phyloP scores from a whole-genome alignment of 2,329 filamentous ascomycete genomes.

The Grosmannia huntii region DNA sequence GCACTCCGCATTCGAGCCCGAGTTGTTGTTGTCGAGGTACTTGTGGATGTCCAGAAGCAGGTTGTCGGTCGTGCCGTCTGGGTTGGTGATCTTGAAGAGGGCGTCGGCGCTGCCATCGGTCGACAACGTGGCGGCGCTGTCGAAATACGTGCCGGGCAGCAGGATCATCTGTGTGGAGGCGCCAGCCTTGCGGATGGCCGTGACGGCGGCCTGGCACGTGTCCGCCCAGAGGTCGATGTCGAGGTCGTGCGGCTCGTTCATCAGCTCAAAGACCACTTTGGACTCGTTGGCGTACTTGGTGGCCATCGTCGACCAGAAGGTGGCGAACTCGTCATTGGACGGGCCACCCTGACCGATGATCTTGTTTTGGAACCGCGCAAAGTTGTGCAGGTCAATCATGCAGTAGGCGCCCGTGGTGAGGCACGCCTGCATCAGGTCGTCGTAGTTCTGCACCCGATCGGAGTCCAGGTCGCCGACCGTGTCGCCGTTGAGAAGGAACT shows the following conservation, averaged over 20 bases:
- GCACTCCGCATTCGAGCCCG: slow-evolving; percentile 38
- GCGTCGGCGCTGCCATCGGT: slow-evolving; percentile 36
- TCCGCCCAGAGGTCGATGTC: slow-evolving; percentile 44
- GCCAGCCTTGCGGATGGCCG: slow-evolving; percentile 50
- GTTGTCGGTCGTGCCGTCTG: slow-evolving; percentile 40
- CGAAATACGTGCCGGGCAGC: slow-evolving; percentile 39
- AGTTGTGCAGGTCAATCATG: slow-evolving; percentile 41
- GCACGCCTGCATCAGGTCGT: slow-evolving; percentile 36
- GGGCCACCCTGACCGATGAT: slow-evolving; percentile 56
- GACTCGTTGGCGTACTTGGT: slow-evolving; percentile 40
- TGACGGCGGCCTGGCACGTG: slow-evolving; percentile 49
- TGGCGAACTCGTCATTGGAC: slow-evolving; percentile 46
- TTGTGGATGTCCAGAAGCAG: slow-evolving; percentile 49
- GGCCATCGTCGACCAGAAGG: slow-evolving; percentile 46
- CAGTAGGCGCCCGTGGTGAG: slow-evolving; percentile 33
- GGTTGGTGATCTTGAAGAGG: slow-evolving; percentile 41
- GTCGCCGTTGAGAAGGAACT: slow-evolving; percentile 32
- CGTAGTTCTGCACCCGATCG: slow-evolving; percentile 30
- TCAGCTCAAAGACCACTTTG: slow-evolving; percentile 50
- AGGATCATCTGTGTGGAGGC: slow-evolving; percentile 51
- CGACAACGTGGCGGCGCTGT: slow-evolving; percentile 22
- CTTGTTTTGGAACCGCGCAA: slow-evolving; percentile 45
- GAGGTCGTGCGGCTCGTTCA: slow-evolving; percentile 57
- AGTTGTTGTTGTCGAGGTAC: slow-evolving; percentile 46
- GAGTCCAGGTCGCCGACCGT: slow-evolving; percentile 29